Percentiles rank a stretch among this genome's conserved stretches.
These are phyloP conservation scores for Terana coerulea DNA, from an alignment of 768 basidiomycete species.

Conservation along the genomic window DNA sequence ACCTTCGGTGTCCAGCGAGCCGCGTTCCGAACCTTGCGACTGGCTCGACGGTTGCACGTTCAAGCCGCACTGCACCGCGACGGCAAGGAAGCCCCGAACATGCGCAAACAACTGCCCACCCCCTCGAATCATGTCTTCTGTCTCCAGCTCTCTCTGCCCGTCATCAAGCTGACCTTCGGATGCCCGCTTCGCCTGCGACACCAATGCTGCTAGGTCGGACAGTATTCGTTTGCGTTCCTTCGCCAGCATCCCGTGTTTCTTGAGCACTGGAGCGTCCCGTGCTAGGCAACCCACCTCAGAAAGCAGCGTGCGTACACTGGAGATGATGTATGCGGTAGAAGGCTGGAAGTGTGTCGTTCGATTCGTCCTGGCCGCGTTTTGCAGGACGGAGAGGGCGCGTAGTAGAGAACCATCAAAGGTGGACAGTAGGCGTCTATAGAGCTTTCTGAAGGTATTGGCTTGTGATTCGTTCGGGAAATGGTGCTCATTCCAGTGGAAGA, in stretches of 20 bases:
- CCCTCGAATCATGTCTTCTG: constrained; percentile 74
- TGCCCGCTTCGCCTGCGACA: constrained; percentile 71
- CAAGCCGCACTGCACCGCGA: constrained; percentile 72
- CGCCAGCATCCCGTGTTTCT: constrained; percentile 59
- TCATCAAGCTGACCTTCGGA: constrained; percentile 45
- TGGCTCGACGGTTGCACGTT: constrained; percentile 42
- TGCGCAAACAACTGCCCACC: constrained; percentile 79
- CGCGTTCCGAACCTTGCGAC: constrained; percentile 22
- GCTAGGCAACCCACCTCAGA: constrained; percentile 79
- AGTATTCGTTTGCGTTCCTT: constrained; percentile 82
- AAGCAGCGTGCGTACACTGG: constrained; percentile 85
- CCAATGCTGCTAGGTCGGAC: constrained; percentile 75
- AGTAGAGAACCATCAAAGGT: constrained; percentile 76
- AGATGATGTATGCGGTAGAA: constrained; percentile 91
- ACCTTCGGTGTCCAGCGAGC: constrained; percentile 29
- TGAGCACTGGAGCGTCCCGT: constrained; percentile 74
- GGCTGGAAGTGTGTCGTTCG: constrained; percentile 86
- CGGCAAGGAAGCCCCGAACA: constrained; percentile 74
- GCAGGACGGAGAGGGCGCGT: constrained; percentile 81
- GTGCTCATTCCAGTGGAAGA: constrained; percentile 29
- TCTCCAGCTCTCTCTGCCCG: constrained; percentile 51
- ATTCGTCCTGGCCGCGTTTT: constrained; percentile 77
- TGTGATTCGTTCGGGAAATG: constrained; percentile 37
- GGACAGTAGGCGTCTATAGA: constrained; percentile 61
- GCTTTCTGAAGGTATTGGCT: constrained; percentile 40